Conservation (phyloP, 306 rosid genomes). For the Pterocarpus santalinus region DNA sequence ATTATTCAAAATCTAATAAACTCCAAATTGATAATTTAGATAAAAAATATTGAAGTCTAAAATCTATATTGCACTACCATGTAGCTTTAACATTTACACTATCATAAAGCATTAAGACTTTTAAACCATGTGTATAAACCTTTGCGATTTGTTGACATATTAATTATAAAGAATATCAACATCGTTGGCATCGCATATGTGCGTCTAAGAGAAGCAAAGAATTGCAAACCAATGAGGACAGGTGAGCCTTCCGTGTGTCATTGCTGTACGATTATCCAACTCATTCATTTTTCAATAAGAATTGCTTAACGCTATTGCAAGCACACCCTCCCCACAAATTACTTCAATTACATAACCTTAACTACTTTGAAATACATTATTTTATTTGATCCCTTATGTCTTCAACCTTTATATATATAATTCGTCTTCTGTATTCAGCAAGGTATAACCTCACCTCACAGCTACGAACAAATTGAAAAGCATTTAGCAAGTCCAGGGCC, state of each 20-base stretch:
- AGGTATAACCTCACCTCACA: neutral
- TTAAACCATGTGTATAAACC: neutral
- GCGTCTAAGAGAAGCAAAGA: constrained; percentile 25
- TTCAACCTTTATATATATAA: constrained; percentile 6
- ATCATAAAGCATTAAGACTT: neutral
- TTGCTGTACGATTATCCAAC: constrained; percentile 45
- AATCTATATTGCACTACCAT: neutral
- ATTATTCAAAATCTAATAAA: too few relatives aligned
- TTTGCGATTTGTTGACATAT: neutral
- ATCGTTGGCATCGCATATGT: neutral
- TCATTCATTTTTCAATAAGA: neutral
- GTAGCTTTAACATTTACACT: too few relatives aligned
- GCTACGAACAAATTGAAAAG: neutral
- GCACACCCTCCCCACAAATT: neutral
- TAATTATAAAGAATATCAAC: too few relatives aligned
- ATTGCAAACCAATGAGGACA: constrained; percentile 8
- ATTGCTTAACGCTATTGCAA: constrained; percentile 47
- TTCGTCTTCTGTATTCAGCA: constrained; percentile 1
- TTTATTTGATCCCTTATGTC: neutral
- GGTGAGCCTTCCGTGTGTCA: constrained; percentile 20
- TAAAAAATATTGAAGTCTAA: too few relatives aligned
- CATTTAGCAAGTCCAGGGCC: neutral
- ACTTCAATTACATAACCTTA: neutral
- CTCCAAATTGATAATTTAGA: too few relatives aligned
- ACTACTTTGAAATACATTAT: neutral